Evolutionary conservation across 805 yeast species (phyloP).

Genomic region (Ogataea ganodermae): DNA sequence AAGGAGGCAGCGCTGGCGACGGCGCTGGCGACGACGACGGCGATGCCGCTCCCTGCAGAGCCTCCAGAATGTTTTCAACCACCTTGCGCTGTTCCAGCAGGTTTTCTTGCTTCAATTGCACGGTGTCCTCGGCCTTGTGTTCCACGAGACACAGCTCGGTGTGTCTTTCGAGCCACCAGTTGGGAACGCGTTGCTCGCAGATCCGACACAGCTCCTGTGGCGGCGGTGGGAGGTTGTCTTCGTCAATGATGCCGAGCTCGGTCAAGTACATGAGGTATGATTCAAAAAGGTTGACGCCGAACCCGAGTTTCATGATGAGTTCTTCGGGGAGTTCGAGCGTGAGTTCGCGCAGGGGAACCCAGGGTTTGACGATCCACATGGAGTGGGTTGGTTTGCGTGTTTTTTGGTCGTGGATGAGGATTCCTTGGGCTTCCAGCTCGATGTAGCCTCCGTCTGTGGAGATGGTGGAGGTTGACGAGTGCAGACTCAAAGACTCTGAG

Average conservation of each 20-base stretch:
- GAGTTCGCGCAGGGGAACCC: constrained; percentile 58
- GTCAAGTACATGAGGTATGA: constrained; percentile 67
- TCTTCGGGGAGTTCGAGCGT: constrained; percentile 69
- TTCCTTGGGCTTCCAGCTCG: constrained; percentile 93
- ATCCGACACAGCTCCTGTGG: constrained; percentile 83
- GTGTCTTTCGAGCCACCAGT: constrained; percentile 96
- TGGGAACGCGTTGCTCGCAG: constrained; percentile 88
- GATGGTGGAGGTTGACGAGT: constrained; percentile 36
- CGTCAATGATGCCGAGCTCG: constrained; percentile 64
- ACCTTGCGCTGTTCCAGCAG: constrained; percentile 67
- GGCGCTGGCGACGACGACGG: constrained; percentile 26
- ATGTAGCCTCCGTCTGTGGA: constrained; percentile 62
- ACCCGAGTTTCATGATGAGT: constrained; percentile 77
- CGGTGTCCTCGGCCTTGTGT: constrained; percentile 76
- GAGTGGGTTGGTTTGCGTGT: constrained; percentile 71
- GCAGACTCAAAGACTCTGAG: constrained; percentile 29
- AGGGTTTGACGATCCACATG: constrained; percentile 91
- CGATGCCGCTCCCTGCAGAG: constrained; percentile 8
- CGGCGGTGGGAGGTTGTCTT: constrained; percentile 72
- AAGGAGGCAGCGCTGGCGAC: constrained; percentile 35
- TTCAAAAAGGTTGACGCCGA: constrained; percentile 83
- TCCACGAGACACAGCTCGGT: constrained; percentile 85
- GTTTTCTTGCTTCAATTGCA: constrained; percentile 73
- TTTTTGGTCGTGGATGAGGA: constrained; percentile 65
- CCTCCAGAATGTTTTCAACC: constrained; percentile 45